Evolutionary conservation across 768 basidiomycete genomes (phyloP).

Genomic region (Kwoniella dejecticola): DNA sequence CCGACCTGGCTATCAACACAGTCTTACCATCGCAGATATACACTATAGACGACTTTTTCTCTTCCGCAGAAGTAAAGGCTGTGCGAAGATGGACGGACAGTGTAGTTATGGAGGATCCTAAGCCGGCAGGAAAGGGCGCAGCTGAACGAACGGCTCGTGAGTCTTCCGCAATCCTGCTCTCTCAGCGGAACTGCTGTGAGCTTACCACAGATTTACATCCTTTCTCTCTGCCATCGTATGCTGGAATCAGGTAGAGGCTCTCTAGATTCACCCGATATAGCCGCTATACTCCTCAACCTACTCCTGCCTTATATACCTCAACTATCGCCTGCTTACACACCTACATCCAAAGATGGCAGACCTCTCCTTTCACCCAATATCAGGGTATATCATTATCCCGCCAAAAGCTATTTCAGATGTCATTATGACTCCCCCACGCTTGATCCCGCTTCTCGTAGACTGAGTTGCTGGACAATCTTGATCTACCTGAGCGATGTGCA

Average conservation of each 20-base stretch:
- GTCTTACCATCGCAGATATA: slow-evolving; percentile 34
- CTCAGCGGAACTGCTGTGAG: too few species aligned
- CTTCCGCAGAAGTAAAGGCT: slow-evolving; percentile 6
- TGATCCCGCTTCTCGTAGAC: slow-evolving; percentile 10
- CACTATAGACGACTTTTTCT: slow-evolving; percentile 26
- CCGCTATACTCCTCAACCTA: slow-evolving; percentile 12
- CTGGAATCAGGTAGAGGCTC: slow-evolving; percentile 22
- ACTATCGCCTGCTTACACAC: slow-evolving; percentile 9
- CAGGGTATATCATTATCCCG: slow-evolving; percentile 36
- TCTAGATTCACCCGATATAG: slow-evolving; percentile 25
- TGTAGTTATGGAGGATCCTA: slow-evolving; percentile 29
- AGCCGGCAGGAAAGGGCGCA: slow-evolving; percentile 34
- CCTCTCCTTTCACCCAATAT: slow-evolving; percentile 34
- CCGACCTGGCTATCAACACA: not conserved
- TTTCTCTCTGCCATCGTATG: not conserved
- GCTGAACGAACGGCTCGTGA: slow-evolving; percentile 39
- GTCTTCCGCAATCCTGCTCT: too few species aligned
- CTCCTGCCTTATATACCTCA: slow-evolving; percentile 21
- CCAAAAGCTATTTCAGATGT: slow-evolving; percentile 23
- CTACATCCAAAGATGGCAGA: not conserved
- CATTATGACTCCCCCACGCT: slow-evolving; percentile 38
- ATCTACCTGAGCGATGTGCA: slow-evolving; percentile 28
- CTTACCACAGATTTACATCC: too few species aligned
- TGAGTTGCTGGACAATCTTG: slow-evolving; percentile 37
- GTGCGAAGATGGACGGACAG: slow-evolving; percentile 13